Evolutionary conservation across 257 asterid genomes (phyloP).

Genomic region (Mentha longifolia): DNA sequence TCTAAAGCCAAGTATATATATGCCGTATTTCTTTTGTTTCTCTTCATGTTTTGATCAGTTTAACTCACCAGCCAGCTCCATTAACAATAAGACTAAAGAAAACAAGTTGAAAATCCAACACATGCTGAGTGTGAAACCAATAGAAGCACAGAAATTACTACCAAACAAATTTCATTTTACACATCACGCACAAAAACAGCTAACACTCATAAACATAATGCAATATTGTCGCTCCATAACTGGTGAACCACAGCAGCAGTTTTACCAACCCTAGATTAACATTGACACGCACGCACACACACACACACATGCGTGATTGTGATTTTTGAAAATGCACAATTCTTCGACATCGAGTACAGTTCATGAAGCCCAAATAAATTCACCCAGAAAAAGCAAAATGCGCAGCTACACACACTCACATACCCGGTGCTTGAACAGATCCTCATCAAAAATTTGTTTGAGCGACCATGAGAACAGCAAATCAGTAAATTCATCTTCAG

Average conservation of each 20-base stretch:
- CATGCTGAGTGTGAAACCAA: too few species aligned
- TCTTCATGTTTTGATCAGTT: not conserved
- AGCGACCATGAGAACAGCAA: conserved; percentile 51
- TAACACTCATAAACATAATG: not conserved
- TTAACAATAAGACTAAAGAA: not conserved
- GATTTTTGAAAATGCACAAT: not conserved
- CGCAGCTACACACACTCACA: not conserved
- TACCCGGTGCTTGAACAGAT: conserved; percentile 52
- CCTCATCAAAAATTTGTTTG: conserved; percentile 39
- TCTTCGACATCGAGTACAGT: not conserved
- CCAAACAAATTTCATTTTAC: not conserved
- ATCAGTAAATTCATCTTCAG: conserved; percentile 37
- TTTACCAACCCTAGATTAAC: not conserved
- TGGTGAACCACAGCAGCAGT: not conserved
- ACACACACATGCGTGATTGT: not conserved
- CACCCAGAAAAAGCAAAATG: not conserved
- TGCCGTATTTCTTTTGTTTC: not conserved
- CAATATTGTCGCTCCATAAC: not conserved
- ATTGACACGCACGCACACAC: not conserved
- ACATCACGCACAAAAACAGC: not conserved
- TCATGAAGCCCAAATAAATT: not conserved
- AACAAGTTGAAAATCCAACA: too few species aligned
- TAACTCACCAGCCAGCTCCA: not conserved
- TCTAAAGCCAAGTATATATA: not conserved
- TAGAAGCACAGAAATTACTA: not conserved